Evolutionary conservation across 345 rosid species (phyloP), one percentile per base, ranked within the genome.

Genomic region (Populus davidiana): DNA sequence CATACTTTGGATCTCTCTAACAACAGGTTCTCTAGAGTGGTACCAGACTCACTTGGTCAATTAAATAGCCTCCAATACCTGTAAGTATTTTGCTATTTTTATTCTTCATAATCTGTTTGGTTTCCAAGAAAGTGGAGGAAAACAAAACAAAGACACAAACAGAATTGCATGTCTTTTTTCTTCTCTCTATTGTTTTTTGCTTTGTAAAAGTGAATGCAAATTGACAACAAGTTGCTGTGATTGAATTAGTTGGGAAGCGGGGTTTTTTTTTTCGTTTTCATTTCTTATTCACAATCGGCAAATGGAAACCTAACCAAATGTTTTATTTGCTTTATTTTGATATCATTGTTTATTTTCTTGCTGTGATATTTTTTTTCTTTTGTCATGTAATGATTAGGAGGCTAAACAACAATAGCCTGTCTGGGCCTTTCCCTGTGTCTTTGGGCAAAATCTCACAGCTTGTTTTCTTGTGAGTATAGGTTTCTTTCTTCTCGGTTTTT

Each of bases 381-480:
- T 80, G 84, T 81, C 82, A 33, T 86, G 87, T 82, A 79, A 87
- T 85, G 92, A 75, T 56, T 81, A 94, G 98, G 89, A 93, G 98
- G 86, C 87, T 94, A 83, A 94, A 94, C 90, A 93, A 94, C 83
- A 94, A 94, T 80, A 91, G 93, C 86, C 85, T 94, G 78, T 87
- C 92, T 80, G 97, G 98, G 69, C 86, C 90, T 71, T 88, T 93
- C 72, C 97, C 98, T 67, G 87, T 80, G 69, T 87, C 91, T 80
- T 78, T 94, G 43, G 88, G 94, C 84, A 88, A 89, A 87, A 84
- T 88, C 80, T 85, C 95, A 76, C 86, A 76, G 72, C 97, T 94
- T 78, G 88, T 91, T 49, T 94, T 94, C 92, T 82, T 94, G 98
- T 93, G 86, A 90, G 98, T 89, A 61, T 83, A 72, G 62, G 6